A percentile compares a stretch with the other conserved stretches of the same genome.
Conservation (phyloP, 1,284 basidiomycete species). For the Somion occarium region DNA sequence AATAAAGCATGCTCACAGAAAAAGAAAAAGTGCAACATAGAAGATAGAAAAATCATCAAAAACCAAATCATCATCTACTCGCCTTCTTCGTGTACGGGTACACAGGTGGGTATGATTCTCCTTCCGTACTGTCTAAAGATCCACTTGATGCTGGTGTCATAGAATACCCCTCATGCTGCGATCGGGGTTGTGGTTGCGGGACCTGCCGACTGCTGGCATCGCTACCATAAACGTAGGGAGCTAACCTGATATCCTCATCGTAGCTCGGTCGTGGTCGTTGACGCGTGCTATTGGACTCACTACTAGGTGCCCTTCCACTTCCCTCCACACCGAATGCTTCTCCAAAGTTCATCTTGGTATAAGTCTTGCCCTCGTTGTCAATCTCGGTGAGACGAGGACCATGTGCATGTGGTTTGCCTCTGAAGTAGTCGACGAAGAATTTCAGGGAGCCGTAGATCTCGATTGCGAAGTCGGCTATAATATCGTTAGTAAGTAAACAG, state of each 20-base stretch:
- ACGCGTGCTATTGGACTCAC: constrained; percentile 6
- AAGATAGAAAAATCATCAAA: no score
- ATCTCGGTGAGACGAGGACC: constrained; percentile 28
- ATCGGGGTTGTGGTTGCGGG: neutral
- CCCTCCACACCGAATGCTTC: constrained; percentile 45
- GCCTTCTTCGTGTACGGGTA: no score
- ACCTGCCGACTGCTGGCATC: neutral
- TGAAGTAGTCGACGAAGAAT: constrained; percentile 52
- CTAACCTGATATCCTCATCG: constrained; percentile 43
- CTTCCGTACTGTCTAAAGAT: no score
- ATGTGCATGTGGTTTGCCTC: constrained; percentile 42
- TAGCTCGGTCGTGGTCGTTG: constrained; percentile 28
- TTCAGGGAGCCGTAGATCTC: constrained; percentile 62
- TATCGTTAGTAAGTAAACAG: constrained; percentile 1
- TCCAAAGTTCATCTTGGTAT: constrained; percentile 35
- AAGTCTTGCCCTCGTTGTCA: constrained; percentile 22
- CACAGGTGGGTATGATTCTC: no score
- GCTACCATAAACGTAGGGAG: constrained; percentile 33
- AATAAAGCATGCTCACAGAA: no score
- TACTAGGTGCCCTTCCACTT: constrained; percentile 1
- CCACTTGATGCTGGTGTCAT: neutral
- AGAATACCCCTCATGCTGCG: neutral
- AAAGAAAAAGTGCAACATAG: no score
- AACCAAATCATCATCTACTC: no score
- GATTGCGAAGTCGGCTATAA: constrained; percentile 52